These are phyloP conservation scores for Paraglomus brasilianum DNA, from an alignment of 192 early-diverging fungal species.

Conservation along the genomic window DNA sequence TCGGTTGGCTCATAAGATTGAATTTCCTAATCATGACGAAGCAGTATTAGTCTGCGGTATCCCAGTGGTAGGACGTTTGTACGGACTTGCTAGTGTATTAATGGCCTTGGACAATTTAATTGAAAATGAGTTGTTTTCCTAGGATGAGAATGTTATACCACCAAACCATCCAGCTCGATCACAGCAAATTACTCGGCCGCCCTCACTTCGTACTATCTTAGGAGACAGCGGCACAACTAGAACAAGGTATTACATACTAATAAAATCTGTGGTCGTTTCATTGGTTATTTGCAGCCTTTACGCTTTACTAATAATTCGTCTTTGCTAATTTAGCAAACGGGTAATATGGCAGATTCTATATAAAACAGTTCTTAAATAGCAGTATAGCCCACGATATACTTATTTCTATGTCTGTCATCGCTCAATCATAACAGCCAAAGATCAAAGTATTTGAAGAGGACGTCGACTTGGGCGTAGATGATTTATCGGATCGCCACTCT, in stretches of 20 bases:
- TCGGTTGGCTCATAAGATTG: constrained; percentile 65
- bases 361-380: constrained; percentile 13
- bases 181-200: constrained; percentile 39
- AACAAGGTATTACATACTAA: constrained; percentile 18
- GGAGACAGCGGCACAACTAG: not conserved
- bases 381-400: not conserved
- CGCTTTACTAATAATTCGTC: too few species aligned
- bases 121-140: constrained; percentile 33
- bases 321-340: too few species aligned
- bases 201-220: constrained; percentile 26
- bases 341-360: not conserved
- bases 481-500: constrained; percentile 18
- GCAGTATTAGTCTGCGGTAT: constrained; percentile 72
- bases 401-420: too few species aligned
- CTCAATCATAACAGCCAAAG: constrained; percentile 45
- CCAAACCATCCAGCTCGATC: constrained; percentile 49
- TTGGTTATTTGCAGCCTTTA: not conserved
- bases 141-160: constrained; percentile 57
- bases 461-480: constrained; percentile 61
- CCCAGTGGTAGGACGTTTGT: constrained; percentile 43
- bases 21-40: constrained; percentile 76
- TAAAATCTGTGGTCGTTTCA: not conserved
- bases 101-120: constrained; percentile 21
- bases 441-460: constrained; percentile 75
- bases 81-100: not conserved